Conservation (phyloP, 768 basidiomycete species). For the Suillus bovinus region DNA sequence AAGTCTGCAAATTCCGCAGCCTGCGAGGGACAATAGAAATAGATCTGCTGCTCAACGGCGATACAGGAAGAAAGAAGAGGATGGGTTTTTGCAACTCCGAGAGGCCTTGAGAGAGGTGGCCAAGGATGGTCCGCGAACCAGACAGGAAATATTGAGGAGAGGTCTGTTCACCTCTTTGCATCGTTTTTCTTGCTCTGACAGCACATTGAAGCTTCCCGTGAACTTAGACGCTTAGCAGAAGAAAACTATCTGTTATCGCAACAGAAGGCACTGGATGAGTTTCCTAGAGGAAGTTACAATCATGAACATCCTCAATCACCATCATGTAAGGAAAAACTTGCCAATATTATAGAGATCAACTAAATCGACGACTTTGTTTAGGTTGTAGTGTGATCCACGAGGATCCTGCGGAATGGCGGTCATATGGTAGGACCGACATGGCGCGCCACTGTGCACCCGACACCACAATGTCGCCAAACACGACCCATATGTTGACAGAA, state of each 20-base stretch:
- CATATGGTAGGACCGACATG: background rate
- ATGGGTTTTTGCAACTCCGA: background rate
- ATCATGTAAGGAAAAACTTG: background rate
- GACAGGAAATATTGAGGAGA: constrained; percentile 1
- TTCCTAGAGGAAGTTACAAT: background rate
- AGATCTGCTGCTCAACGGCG: constrained; percentile 1
- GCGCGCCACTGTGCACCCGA: background rate
- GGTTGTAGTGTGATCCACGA: background rate
- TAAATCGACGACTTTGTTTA: background rate
- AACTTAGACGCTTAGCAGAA: constrained; percentile 5
- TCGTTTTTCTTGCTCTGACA: background rate
- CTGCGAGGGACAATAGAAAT: background rate
- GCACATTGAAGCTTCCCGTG: background rate
- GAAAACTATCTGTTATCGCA: background rate
- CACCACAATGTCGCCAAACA: background rate
- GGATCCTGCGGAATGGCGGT: background rate
- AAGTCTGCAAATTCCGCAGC: background rate
- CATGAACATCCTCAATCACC: background rate
- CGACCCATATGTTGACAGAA: too few species aligned
- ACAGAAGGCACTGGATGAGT: background rate
- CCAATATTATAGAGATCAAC: background rate
- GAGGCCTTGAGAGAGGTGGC: background rate
- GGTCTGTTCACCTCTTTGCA: background rate
- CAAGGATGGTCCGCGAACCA: background rate
- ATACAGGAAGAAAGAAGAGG: constrained; percentile 6